phyloP scores from a whole-genome alignment of 129 eudicot genomes.

The Tagetes patula region DNA sequence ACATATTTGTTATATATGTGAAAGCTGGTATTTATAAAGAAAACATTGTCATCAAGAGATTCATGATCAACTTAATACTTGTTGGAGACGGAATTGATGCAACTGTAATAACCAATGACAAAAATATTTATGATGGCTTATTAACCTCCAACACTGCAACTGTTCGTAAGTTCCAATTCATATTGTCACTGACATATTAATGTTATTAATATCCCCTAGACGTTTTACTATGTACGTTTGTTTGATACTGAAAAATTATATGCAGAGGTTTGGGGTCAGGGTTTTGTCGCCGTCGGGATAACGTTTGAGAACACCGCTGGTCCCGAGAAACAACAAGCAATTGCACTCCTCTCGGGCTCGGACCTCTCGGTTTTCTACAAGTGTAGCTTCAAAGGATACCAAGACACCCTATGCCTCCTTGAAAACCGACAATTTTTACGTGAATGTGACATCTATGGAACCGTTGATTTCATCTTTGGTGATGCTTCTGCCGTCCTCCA shows the following conservation, averaged over 20 bases:
- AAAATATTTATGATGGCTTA: conserved; percentile 37
- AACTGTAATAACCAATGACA: conserved; percentile 52
- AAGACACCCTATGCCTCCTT: conserved; percentile 42
- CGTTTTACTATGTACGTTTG: no score
- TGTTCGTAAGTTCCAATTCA: conserved; percentile 39
- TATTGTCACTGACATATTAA: not conserved
- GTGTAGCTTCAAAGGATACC: conserved; percentile 60
- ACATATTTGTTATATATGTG: conserved; percentile 49
- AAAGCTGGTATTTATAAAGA: conserved; percentile 63
- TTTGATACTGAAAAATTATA: not conserved
- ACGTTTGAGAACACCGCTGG: conserved; percentile 53
- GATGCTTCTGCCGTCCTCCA: conserved; percentile 45
- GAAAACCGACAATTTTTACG: conserved; percentile 42
- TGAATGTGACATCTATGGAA: conserved; percentile 51
- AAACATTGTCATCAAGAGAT: conserved; percentile 34
- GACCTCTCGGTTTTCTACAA: conserved; percentile 37
- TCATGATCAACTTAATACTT: conserved; percentile 47
- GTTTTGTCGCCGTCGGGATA: conserved; percentile 39
- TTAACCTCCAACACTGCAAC: conserved; percentile 57
- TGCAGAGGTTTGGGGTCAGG: conserved; percentile 40
- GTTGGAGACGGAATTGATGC: conserved; percentile 65
- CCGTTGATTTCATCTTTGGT: conserved; percentile 48
- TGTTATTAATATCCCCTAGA: no score
- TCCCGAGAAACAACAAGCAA: conserved; percentile 35
- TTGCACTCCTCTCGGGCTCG: conserved; percentile 40